Evolutionary conservation across 176 grass and related monocot genomes (phyloP).

Genomic region (Miscanthus lutarioriparius): DNA sequence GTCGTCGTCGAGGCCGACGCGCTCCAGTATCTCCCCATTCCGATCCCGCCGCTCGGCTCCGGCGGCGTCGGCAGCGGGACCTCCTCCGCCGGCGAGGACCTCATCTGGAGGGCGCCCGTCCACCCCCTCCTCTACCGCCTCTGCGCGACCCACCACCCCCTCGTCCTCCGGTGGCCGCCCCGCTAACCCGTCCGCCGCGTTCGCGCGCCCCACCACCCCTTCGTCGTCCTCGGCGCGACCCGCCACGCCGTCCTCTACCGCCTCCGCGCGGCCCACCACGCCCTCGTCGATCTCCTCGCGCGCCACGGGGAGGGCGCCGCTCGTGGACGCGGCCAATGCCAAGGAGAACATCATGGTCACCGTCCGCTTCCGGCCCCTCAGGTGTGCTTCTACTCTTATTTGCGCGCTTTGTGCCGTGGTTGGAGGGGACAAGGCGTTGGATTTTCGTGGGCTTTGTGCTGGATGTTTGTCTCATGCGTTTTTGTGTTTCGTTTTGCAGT

Average conservation of each 20-base stretch:
- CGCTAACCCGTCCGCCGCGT: conserved; percentile 52
- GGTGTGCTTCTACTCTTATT: conserved; percentile 38
- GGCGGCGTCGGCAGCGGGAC: conserved; percentile 20
- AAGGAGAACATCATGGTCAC: conserved; percentile 98
- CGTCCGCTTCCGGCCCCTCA: conserved; percentile 94
- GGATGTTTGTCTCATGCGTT: conserved; percentile 7
- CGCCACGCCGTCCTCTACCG: conserved; percentile 44
- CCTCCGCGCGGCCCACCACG: conserved; percentile 50
- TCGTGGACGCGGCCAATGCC: conserved; percentile 66
- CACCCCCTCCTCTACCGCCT: conserved; percentile 43
- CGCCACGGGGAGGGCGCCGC: conserved; percentile 35
- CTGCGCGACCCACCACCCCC: conserved; percentile 56
- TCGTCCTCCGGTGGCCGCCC: conserved; percentile 48
- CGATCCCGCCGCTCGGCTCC: conserved; percentile 68
- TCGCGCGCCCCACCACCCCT: conserved; percentile 52
- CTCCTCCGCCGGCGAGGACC: conserved; percentile 40
- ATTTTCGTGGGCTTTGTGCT: conserved; percentile 25
- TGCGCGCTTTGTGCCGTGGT: background rate
- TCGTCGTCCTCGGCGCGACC: conserved; percentile 46
- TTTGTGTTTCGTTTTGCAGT: conserved; percentile 42
- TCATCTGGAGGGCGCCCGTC: conserved; percentile 51
- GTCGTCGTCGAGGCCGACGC: conserved; percentile 75
- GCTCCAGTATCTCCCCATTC: conserved; percentile 93
- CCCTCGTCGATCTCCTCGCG: conserved; percentile 54
- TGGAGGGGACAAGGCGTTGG: background rate